Base-by-base conservation (phyloP, 1,284 basidiomycete genomes). In the Sanguinoderma infundibulare region DNA sequence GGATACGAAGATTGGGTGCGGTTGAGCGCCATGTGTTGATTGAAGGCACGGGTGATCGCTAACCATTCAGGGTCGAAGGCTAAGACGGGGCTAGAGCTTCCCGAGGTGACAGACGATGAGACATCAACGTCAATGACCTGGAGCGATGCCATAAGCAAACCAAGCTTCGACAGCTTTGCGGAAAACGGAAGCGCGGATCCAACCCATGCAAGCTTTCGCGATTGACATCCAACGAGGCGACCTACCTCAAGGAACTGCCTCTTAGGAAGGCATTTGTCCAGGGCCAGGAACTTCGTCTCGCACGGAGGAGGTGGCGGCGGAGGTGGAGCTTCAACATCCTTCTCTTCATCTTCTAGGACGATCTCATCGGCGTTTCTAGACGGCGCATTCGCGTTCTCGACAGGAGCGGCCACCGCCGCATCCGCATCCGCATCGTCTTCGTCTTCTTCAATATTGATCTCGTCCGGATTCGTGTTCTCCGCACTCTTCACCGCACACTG, bases 1-100 rank as follows among this genome's bases (percentile, higher is more conserved):
- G 93, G 91, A 61, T 94, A 90, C 0, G 77, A 65, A 1, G 78
- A 73, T 57, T 88, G 85, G 8, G 75, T 73, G 5, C 75, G 79
- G 5, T 74, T 72, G 0, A 79, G 78, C 1, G 91, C 89, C 63
- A 98, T 83, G 77, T 85, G 90, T 0, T 89, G 87, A 67, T 97
- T 88, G 67, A 96, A 90, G 0, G 93, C 95, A 5, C 92, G 90
- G 0, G 89, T 90, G 72, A 98, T 95, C 0, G 96, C 96, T 24
- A 99, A 86, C 98, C 97, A 99, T 74, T 95, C 85, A 3, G 90
- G 89, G 72, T 98, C 94, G 75, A 87, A 98, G 1, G 82, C 79
- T 32, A 91, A 66, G 1, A 62, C 54, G 17, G 68, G 69, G 0
- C 50, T 30, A 53, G 39, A 10, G 32, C n/a, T 8, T 38, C 5